Percentiles rank a stretch among this genome's conserved stretches.
Evolutionary conservation across 345 rosid species (phyloP).

Genomic region (Litchi chinensis): DNA sequence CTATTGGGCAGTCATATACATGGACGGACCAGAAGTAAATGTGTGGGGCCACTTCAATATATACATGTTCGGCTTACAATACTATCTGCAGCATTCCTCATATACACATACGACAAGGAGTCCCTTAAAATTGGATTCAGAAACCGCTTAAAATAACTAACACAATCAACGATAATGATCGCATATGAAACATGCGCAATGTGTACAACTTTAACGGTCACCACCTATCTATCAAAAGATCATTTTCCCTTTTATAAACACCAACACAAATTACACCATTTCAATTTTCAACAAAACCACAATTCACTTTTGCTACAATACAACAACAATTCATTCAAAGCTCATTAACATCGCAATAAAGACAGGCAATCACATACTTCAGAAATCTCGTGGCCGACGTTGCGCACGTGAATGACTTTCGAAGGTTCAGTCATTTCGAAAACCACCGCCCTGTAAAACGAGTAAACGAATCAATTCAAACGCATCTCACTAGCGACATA

Average conservation of each 20-base stretch:
- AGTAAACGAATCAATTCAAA: background rate
- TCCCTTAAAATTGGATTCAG: background rate
- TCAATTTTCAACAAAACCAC: background rate
- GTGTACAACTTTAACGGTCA: background rate
- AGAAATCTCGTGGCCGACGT: constrained; percentile 95
- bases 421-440: constrained; percentile 81
- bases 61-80: background rate
- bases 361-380: constrained; percentile 53
- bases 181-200: background rate
- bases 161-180: background rate
- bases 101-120: background rate
- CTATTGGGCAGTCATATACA: background rate
- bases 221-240: background rate
- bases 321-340: background rate
- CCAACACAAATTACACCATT: background rate
- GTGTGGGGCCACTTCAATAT: background rate
- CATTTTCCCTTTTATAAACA: background rate
- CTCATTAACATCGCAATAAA: background rate
- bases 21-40: background rate
- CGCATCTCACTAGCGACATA: background rate
- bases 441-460: constrained; percentile 23
- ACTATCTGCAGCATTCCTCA: background rate
- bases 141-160: background rate
- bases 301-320: background rate
- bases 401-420: constrained; percentile 96